These are phyloP conservation scores for Fistulifera pelliculosa DNA, from an alignment of 108 stramenopile species.

Conservation along the genomic window DNA sequence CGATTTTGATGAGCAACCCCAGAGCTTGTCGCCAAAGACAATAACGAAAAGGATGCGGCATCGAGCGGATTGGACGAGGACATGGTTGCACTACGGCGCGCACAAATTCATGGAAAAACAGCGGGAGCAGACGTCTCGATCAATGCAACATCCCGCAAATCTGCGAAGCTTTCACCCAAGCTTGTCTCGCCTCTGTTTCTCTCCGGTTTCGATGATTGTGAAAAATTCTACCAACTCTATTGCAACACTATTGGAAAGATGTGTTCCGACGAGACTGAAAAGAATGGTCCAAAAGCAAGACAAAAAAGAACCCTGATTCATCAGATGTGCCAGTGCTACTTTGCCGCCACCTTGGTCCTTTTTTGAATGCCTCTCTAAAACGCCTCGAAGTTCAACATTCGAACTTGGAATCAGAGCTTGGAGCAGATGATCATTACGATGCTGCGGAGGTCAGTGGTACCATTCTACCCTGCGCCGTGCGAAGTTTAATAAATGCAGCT, in stretches of 20 bases:
- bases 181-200: conserved; percentile 22
- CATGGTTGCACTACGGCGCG: conserved; percentile 48
- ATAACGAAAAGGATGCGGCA: conserved; percentile 6
- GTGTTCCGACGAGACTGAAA: no score
- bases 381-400: conserved; percentile 14
- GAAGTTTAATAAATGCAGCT: conserved; percentile 10
- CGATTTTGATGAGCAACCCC: background rate
- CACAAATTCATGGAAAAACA: conserved; percentile 27
- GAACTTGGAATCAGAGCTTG: background rate
- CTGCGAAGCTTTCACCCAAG: background rate
- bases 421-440: no score
- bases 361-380: conserved; percentile 35
- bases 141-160: background rate
- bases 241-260: conserved; percentile 35
- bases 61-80: conserved; percentile 27
- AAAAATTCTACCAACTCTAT: conserved; percentile 47
- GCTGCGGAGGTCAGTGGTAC: conserved; percentile 33
- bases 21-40: background rate
- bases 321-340: conserved; percentile 40
- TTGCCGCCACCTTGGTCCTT: conserved; percentile 38
- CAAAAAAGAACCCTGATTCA: no score
- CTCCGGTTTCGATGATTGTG: conserved; percentile 47
- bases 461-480: conserved; percentile 48
- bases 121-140: conserved; percentile 42
- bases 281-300: no score